These are phyloP conservation scores for Tulasnella sp. DNA, from an alignment of 768 basidiomycete genomes.

Conservation along the genomic window DNA sequence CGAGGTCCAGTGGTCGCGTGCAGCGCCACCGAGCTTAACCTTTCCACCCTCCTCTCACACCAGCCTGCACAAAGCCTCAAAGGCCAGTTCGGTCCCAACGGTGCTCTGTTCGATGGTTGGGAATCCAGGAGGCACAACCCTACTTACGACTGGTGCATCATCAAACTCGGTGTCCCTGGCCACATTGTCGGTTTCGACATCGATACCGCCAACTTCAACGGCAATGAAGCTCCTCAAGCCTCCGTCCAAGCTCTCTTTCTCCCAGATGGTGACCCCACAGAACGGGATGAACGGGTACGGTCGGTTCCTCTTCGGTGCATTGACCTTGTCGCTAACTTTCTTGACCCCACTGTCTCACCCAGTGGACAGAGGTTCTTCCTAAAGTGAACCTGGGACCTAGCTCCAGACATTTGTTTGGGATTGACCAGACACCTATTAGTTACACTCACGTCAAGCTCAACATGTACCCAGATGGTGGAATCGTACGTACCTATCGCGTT, in stretches of 20 bases:
- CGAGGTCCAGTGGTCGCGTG: not conserved
- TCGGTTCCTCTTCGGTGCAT: not conserved
- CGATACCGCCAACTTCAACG: conserved; percentile 91
- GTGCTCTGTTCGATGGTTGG: conserved; percentile 91
- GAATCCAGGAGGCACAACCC: conserved; percentile 85
- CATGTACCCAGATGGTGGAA: conserved; percentile 96
- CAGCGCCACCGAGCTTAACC: not conserved
- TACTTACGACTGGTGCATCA: conserved; percentile 83
- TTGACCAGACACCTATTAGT: conserved; percentile 38
- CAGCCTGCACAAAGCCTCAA: conserved; percentile 81
- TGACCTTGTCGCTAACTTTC: not conserved
- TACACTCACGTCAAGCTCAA: conserved; percentile 76
- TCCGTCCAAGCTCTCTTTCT: conserved; percentile 46
- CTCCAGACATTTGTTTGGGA: conserved; percentile 78
- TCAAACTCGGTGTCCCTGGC: conserved; percentile 68
- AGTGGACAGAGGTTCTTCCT: conserved; percentile 74
- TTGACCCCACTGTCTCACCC: not conserved
- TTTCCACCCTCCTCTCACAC: not conserved
- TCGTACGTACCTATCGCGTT: conserved; percentile 42
- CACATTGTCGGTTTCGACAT: conserved; percentile 74
- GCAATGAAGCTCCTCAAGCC: conserved; percentile 80
- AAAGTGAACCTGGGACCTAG: conserved; percentile 65
- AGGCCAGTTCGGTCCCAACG: conserved; percentile 95
- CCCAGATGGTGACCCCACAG: conserved; percentile 30
- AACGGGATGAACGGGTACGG: conserved; percentile 44